These are phyloP conservation scores for Plectranthus barbatus DNA, from an alignment of 257 asterid genomes.

Conservation along the genomic window DNA sequence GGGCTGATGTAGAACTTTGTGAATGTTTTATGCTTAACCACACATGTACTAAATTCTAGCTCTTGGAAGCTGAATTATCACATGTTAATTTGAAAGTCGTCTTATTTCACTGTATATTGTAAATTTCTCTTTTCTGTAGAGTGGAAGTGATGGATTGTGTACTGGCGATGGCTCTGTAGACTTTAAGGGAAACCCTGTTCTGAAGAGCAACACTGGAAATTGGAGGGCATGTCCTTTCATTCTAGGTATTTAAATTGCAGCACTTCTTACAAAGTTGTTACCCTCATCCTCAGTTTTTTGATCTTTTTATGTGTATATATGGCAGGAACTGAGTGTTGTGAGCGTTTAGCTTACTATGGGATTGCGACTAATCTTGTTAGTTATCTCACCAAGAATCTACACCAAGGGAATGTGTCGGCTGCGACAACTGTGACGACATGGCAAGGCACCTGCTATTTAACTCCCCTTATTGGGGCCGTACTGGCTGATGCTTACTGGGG, in stretches of 20 bases:
- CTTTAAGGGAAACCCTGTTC: conserved; percentile 76
- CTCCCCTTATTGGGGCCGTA: conserved; percentile 92
- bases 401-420: conserved; percentile 88
- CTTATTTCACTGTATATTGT: background rate
- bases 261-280: background rate
- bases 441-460: conserved; percentile 94
- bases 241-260: conserved; percentile 13
- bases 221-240: conserved; percentile 98
- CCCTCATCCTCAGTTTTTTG: conserved; percentile 3
- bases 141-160: conserved; percentile 33
- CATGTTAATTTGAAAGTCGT: background rate
- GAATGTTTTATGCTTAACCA: background rate
- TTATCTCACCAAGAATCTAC: conserved; percentile 74
- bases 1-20: background rate
- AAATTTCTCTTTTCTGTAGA: conserved; percentile 23
- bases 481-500: conserved; percentile 98
- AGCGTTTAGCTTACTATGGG: conserved; percentile 96
- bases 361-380: conserved; percentile 88
- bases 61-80: background rate
- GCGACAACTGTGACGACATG: conserved; percentile 95
- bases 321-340: conserved; percentile 95
- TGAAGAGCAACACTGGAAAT: conserved; percentile 85
- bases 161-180: conserved; percentile 98
- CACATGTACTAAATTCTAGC: background rate
- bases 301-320: conserved; percentile 8